Base-by-base conservation (phyloP, 2,329 filamentous ascomycete species). In the Chaetoscypha palmicola region DNA sequence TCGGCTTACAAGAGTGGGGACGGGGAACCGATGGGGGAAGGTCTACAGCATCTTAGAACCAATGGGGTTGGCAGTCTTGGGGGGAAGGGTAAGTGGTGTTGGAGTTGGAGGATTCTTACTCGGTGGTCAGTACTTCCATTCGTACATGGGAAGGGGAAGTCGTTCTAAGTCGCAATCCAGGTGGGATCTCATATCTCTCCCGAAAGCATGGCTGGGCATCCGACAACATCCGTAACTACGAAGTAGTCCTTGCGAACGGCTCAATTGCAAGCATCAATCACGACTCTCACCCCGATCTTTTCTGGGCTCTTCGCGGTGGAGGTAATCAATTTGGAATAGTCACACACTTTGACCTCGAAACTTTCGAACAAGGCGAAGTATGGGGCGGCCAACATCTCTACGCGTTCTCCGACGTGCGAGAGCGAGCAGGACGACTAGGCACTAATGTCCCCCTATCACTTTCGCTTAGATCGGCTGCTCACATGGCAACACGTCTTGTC, bases 311-410 rank as follows among this genome's bases (percentile, higher is more conserved):
- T 7, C 57, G 58, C 17, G 63, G 63, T 9, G 63, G 62, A n/a
- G 60, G 58, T 2, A 44, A 41, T 3, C 48, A 51, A 30, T 51
- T 51, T 19, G 52, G 52, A 21, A 45, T 55, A 5, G 52, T 55
- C 3, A 69, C 70, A 3, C 61, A 62, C 4, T 73, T 71, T 67
- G 50, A 67, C 66, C 0, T 64, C 19, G 34, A 45, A 41, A 30
- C 31, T 11, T 35, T 31, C 26, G 24, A 24, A 10, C 38, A 31
- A 22, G 21, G 14, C 5, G 16, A 31, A n/a, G 26, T 31, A 9
- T 40, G 24, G 10, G 38, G 38, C 21, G 38, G 38, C 16, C 19
- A 20, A 20, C 30, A 17, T 26, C 14, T 19, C 12, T 40, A 30
- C 10, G n/a, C 32, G 10, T 30, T 40, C 19, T 22, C 20, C 5